A percentile compares a stretch with the other conserved stretches of the same genome.
Evolutionary conservation across 2,329 filamentous ascomycete species (phyloP).

Genomic region (Xylariaceae sp.): DNA sequence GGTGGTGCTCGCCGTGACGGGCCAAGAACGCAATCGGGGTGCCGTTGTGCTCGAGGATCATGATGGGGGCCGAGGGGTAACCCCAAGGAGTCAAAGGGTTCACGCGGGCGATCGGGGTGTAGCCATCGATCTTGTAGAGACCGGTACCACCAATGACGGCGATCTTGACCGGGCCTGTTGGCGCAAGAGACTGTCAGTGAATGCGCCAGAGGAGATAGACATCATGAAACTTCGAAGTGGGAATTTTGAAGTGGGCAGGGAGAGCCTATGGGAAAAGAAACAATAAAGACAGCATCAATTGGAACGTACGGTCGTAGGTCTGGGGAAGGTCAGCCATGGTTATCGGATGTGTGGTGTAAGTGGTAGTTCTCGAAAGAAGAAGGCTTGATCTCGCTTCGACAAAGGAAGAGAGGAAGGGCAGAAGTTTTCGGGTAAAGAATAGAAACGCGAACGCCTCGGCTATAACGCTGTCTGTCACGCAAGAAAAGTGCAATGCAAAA

Average conservation of each 20-base stretch:
- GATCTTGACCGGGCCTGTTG: slow-evolving; percentile 65
- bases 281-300: background rate
- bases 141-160: slow-evolving; percentile 93
- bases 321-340: slow-evolving; percentile 51
- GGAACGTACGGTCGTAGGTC: slow-evolving; percentile 52
- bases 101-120: slow-evolving; percentile 75
- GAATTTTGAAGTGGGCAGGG: background rate
- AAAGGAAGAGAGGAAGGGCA: background rate
- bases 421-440: background rate
- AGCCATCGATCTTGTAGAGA: slow-evolving; percentile 79
- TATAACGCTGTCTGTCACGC: background rate
- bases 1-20: slow-evolving; percentile 83
- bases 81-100: slow-evolving; percentile 85
- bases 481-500: background rate
- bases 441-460: background rate
- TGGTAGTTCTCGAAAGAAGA: background rate
- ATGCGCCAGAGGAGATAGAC: background rate
- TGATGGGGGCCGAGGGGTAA: slow-evolving; percentile 66
- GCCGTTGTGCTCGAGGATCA: slow-evolving; percentile 80
- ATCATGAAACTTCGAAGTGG: too few relatives aligned
- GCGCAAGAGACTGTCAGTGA: slow-evolving; percentile 3
- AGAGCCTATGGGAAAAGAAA: background rate
- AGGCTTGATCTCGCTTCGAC: background rate
- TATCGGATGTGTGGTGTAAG: background rate
- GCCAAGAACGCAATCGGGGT: slow-evolving; percentile 87